A percentile compares a stretch with the other conserved stretches of the same genome.
Evolutionary conservation across 176 grass and related monocot species (phyloP).

Genomic region (Raddia guianensis): DNA sequence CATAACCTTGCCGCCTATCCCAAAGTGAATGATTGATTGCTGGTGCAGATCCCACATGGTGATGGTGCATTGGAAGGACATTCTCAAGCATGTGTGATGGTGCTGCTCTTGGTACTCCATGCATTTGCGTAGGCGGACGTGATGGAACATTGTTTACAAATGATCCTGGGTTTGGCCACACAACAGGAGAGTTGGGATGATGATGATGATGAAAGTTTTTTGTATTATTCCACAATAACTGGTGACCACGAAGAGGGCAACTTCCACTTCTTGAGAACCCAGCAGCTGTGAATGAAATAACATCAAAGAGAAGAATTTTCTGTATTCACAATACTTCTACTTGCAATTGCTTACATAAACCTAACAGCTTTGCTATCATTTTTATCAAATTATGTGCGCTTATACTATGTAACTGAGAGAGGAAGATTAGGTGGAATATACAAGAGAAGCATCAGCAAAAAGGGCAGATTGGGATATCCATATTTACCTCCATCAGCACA

Average conservation of each 20-base stretch:
- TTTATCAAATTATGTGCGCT: background rate
- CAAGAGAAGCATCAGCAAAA: background rate
- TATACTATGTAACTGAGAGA: background rate
- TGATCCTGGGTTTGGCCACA: conserved; percentile 65
- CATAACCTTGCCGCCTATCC: conserved; percentile 59
- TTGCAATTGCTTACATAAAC: conserved; percentile 9
- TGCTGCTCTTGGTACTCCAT: conserved; percentile 64
- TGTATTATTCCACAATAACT: conserved; percentile 82
- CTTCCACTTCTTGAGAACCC: conserved; percentile 82
- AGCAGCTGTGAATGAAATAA: conserved; percentile 48
- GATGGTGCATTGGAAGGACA: conserved; percentile 57
- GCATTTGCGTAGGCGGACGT: conserved; percentile 53
- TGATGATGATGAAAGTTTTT: conserved; percentile 43
- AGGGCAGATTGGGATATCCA: conserved; percentile 13
- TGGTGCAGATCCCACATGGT: conserved; percentile 86
- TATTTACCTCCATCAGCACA: conserved; percentile 59
- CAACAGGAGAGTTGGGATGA: conserved; percentile 43
- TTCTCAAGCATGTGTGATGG: conserved; percentile 70
- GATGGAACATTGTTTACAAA: conserved; percentile 60
- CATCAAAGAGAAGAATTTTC: conserved; percentile 25
- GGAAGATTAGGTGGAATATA: background rate
- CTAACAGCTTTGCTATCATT: background rate
- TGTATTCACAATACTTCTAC: background rate
- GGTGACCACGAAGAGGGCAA: conserved; percentile 55
- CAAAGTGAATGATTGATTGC: conserved; percentile 69